Base-by-base conservation (phyloP, 2,329 filamentous ascomycete species). In the Remersonia thermophila region DNA sequence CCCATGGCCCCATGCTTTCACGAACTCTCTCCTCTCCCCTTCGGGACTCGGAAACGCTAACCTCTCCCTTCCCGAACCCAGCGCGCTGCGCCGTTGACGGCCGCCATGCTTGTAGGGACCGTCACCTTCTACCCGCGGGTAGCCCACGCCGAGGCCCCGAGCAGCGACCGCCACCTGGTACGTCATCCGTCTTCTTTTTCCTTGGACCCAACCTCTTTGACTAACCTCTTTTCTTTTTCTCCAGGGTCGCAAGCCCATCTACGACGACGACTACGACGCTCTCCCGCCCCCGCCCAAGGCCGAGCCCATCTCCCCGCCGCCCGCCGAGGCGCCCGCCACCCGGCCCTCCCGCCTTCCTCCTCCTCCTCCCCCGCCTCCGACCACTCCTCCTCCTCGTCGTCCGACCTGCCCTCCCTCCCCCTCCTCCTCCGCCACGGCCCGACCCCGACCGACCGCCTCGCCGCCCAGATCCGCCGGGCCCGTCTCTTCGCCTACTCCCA, bases 401-500 rank as follows among this genome's bases (percentile, higher is more conserved):
- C 47, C 48, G 51, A 43, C 40, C 36, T n/a, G n/a, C 20, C 20
- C 20, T 23, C 20, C 20, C 20, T 9, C 20, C 20, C 9, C 9
- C 20, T 9, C 5, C 20, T n/a, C n/a, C n/a, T n/a, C n/a, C n/a
- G n/a, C 53, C 30, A 37, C 42, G 39, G 33, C 4, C 83, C 84
- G 11, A 85, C 86, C 15, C 86, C 86, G 11, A 96, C 91, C 46
- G 87, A 94, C 61, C 80, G 86, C 33, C 74, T 98, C 27, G 85
- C 91, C 40, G 70, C 69, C 25, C 78, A 95, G 56, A 80, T 98
- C 54, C 77, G 83, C 51, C 73, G 70, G 49, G 83, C 73, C 41
- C 85, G 91, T 42, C 67, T 95, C 43, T 81, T 81, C 56, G 67
- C 95, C 30, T 82, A 96, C 67, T 60, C 68, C 35, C 76, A 87